Conservation (phyloP, 163 green algal species). For the Coccomyxa subellipsoidea region DNA sequence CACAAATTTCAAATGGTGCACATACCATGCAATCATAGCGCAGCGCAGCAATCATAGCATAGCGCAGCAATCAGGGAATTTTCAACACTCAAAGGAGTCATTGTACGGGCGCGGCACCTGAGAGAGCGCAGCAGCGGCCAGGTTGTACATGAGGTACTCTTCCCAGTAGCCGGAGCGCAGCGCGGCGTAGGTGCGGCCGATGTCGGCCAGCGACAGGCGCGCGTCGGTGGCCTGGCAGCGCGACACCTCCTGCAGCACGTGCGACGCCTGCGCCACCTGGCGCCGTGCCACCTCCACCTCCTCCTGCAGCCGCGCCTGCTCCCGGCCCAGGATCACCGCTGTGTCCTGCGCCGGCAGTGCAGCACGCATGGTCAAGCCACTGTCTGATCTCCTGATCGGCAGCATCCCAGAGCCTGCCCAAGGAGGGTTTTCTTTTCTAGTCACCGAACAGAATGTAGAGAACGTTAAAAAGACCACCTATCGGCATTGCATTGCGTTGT, state of each 20-base stretch:
- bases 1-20: too few species aligned
- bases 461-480: too few species aligned
- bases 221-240: background rate
- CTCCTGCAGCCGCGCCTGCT: constrained; percentile 58
- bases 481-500: too few species aligned
- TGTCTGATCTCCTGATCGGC: background rate
- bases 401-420: too few species aligned
- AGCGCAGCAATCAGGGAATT: too few species aligned
- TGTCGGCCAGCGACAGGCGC: constrained; percentile 24
- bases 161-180: constrained; percentile 57
- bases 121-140: constrained; percentile 63
- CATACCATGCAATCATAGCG: too few species aligned
- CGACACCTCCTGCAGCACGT: constrained; percentile 17
- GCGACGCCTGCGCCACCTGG: constrained; percentile 7
- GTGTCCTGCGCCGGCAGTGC: constrained; percentile 61
- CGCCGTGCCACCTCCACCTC: constrained; percentile 36
- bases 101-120: constrained; percentile 32
- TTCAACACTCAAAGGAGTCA: background rate
- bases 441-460: too few species aligned
- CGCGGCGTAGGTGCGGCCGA: constrained; percentile 48
- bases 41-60: too few species aligned
- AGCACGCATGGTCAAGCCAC: background rate
- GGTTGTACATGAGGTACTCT: constrained; percentile 85
- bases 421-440: too few species aligned
- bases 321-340: constrained; percentile 62